Evolutionary conservation across 1,284 basidiomycete species (phyloP), one percentile per base, ranked within the genome.

Genomic region (Boletus semigastroideus): DNA sequence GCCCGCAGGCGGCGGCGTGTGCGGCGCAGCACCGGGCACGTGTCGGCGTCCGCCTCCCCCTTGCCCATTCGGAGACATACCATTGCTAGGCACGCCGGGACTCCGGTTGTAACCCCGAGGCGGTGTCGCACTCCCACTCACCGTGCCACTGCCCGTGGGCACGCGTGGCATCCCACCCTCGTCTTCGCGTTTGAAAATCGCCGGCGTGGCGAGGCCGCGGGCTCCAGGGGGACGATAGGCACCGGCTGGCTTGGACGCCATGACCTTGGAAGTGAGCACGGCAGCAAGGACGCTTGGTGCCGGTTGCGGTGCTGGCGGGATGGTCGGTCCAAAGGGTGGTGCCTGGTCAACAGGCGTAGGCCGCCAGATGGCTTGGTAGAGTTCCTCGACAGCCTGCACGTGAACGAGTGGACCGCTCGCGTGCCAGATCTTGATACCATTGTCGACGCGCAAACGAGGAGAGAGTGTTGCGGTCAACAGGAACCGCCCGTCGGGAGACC

Each of bases 351-450:
- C 73, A 37, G 80, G 79, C 1, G 77, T 78, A 1, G 95, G 94
- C 39, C 90, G 76, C 93, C 94, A 98, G 1, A 82, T 78, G 1
- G 84, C 79, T 69, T 94, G 91, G 70, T 96, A 96, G n/a, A 94
- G 78, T 67, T 96, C 92, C 16, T 95, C 90, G 47, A 84, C 73
- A 48, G 75, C 65, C 62, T 94, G 87, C 10, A 88, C 73, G 57
- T 96, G 92, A 31, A 98, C 70, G 20, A 99, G 81, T 6, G 86
- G 78, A 10, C 96, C 95, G 0, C 86, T 83, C 70, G 91, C 94
- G 71, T 98, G 94, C 90, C 91, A 98, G 54, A 99, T 80, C 73
- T 94, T 94, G 70, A 98, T 86, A 2, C 96, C 94, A 64, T 98
- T 98, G 74, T 99, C 96, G 48, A 99, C 97, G 37, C 97, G 86